Percentiles rank a stretch among this genome's conserved stretches.
These are phyloP conservation scores for Sphaerobolus stellatus DNA, from an alignment of 1,284 basidiomycete genomes.

Conservation along the genomic window DNA sequence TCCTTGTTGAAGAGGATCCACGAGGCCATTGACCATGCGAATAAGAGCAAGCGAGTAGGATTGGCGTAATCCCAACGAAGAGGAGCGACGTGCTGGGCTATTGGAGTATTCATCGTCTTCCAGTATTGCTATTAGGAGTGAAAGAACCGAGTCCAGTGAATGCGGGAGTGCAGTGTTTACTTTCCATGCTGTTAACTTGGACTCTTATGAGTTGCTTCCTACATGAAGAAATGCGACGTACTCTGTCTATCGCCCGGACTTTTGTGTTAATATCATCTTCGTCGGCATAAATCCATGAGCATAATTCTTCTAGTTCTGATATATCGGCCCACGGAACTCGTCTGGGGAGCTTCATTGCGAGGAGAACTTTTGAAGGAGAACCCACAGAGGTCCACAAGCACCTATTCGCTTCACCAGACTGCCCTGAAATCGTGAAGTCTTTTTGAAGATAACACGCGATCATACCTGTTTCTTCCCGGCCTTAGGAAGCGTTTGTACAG, in stretches of 20 bases:
- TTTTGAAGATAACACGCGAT: no score
- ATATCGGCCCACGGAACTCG: conserved; percentile 81
- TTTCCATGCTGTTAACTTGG: conserved; percentile 75
- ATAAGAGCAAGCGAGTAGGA: conserved; percentile 78
- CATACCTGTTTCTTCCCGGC: no score
- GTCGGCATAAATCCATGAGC: conserved; percentile 76
- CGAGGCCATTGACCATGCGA: conserved; percentile 90
- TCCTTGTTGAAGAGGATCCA: conserved; percentile 90
- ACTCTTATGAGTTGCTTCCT: no score
- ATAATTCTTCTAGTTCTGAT: conserved; percentile 78
- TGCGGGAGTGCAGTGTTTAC: conserved; percentile 69
- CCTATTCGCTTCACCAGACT: no score
- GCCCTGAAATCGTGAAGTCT: no score
- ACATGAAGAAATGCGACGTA: no score
- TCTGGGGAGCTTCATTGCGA: conserved; percentile 77
- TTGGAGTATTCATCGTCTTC: conserved; percentile 40
- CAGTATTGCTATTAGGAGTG: conserved; percentile 62
- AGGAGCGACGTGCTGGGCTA: conserved; percentile 25
- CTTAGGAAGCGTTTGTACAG: no score
- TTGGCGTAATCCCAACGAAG: conserved; percentile 56
- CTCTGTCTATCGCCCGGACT: conserved; percentile 66
- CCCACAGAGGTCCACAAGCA: no score
- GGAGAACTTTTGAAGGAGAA: no score
- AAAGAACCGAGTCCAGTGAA: conserved; percentile 70
- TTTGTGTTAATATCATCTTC: conserved; percentile 58